Evolutionary conservation across 306 rosid species (phyloP).

Genomic region (Castanopsis chinensis): DNA sequence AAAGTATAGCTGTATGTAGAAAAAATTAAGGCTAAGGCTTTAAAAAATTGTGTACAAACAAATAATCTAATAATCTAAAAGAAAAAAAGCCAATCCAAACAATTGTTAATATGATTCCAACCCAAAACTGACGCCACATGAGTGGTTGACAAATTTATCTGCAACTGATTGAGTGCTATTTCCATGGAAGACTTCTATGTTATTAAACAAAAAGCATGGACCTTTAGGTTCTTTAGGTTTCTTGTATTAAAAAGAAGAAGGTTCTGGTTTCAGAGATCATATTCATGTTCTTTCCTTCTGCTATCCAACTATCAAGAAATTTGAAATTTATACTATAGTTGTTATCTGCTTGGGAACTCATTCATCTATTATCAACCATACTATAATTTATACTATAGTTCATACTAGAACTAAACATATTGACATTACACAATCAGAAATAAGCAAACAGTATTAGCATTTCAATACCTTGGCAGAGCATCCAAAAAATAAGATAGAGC

Average conservation of each 20-base stretch:
- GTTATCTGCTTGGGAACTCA: not conserved
- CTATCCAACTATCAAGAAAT: not conserved
- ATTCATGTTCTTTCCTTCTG: not conserved
- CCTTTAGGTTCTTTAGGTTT: not conserved
- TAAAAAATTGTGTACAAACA: no score
- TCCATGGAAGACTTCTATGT: not conserved
- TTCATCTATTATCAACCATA: not conserved
- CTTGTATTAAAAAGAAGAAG: no score
- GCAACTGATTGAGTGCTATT: not conserved
- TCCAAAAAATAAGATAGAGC: no score
- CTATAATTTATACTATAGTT: no score
- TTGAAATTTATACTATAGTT: not conserved
- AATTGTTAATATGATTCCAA: not conserved
- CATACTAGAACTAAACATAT: no score
- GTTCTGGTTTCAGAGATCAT: not conserved
- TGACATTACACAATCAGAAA: no score
- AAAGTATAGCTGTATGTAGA: no score
- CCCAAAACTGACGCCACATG: not conserved
- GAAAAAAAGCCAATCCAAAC: no score
- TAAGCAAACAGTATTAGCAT: no score
- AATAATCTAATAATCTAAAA: no score
- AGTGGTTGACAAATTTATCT: not conserved
- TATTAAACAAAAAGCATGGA: not conserved
- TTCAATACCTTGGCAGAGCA: no score
- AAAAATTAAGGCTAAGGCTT: no score